A percentile compares a stretch with the other conserved stretches of the same genome.
These are phyloP conservation scores for Chalciporus piperatus DNA, from an alignment of 768 basidiomycete species.

Conservation along the genomic window DNA sequence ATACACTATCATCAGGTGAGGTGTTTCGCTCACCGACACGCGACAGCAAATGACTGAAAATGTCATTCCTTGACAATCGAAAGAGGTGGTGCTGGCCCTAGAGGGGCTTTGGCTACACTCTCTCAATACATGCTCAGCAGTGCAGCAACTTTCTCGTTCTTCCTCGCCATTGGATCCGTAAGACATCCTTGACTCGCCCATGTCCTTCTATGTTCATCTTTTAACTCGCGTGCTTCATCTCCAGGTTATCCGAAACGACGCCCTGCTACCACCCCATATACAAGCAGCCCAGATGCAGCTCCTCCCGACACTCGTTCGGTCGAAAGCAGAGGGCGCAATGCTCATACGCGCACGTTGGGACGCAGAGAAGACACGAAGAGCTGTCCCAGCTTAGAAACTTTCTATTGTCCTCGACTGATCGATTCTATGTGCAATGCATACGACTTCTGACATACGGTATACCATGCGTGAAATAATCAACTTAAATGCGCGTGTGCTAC, in stretches of 20 bases:
- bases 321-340: conserved; percentile 65
- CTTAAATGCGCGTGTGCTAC: conserved; percentile 10
- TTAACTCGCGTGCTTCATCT: neutral
- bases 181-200: conserved; percentile 22
- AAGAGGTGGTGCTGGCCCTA: conserved; percentile 88
- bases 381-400: conserved; percentile 10
- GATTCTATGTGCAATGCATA: conserved; percentile 13
- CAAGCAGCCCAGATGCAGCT: conserved; percentile 64
- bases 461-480: conserved; percentile 12
- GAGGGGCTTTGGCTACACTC: conserved; percentile 86
- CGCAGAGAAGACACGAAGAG: conserved; percentile 45
- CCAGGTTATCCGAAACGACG: conserved; percentile 89
- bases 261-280: conserved; percentile 52
- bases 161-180: conserved; percentile 93
- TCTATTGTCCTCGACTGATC: conserved; percentile 8
- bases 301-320: conserved; percentile 53
- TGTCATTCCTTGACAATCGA: neutral
- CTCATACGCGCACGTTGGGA: conserved; percentile 77
- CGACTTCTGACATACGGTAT: conserved; percentile 4
- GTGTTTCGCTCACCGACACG: neutral
- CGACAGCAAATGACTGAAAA: conserved; percentile 3
- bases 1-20: conserved; percentile 86
- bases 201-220: neutral
- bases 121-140: conserved; percentile 99
- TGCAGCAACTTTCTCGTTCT: conserved; percentile 95